Evolutionary conservation across 306 rosid genomes (phyloP).

Genomic region (Astragalus membranaceus): DNA sequence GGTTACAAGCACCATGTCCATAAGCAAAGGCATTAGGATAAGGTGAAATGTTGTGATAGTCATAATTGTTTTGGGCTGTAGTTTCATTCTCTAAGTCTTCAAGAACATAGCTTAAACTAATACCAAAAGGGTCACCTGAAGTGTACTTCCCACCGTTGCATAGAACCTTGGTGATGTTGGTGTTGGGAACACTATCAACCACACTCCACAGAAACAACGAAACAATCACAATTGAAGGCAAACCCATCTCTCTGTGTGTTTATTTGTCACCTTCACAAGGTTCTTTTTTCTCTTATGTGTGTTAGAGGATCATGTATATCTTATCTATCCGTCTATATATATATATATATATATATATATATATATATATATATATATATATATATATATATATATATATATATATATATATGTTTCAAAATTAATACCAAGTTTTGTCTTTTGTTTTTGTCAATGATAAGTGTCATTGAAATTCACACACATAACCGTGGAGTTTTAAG

Average conservation of each 20-base stretch:
- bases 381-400: no score
- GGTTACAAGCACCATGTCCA: conserved; percentile 65
- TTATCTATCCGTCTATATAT: not conserved
- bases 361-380: no score
- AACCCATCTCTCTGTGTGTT: conserved; percentile 3
- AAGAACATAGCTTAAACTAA: conserved; percentile 44
- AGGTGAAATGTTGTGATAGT: conserved; percentile 53
- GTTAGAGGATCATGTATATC: not conserved
- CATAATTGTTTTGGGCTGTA: conserved; percentile 21
- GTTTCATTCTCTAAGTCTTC: conserved; percentile 33
- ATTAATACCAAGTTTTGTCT: conserved; percentile 5
- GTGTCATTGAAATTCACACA: no score
- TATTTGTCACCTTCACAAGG: not conserved
- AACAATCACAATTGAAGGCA: conserved; percentile 7
- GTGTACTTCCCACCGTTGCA: conserved; percentile 49
- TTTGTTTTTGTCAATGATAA: no score
- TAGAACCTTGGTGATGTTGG: conserved; percentile 31
- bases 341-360: no score
- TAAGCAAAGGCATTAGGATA: conserved; percentile 70
- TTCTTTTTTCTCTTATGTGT: not conserved
- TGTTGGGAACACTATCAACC: conserved; percentile 36
- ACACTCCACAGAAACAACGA: conserved; percentile 6
- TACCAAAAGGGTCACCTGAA: conserved; percentile 48
- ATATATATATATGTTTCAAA: not conserved
- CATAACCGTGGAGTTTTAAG: no score